Conservation (phyloP, 1,284 basidiomycete species). For the Boletus semigastroideus region DNA sequence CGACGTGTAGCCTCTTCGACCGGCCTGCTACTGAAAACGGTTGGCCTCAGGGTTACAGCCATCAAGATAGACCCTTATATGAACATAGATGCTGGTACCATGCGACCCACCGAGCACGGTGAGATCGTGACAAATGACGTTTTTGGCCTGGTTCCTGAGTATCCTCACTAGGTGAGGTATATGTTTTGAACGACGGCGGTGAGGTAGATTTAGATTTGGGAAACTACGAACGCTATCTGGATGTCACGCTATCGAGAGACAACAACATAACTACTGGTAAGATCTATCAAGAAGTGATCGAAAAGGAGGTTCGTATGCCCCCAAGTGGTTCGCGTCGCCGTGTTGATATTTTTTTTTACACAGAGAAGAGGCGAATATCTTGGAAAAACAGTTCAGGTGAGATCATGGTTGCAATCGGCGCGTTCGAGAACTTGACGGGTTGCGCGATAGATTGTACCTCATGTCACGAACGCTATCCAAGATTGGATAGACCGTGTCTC, state of each 20-base stretch:
- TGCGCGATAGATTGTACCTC: slow-evolving; percentile 83
- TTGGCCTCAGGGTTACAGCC: slow-evolving; percentile 94
- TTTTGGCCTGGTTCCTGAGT: slow-evolving; percentile 16
- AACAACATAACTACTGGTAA: slow-evolving; percentile 99
- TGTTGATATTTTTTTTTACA: slow-evolving; percentile 16
- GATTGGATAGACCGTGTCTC: slow-evolving; percentile 98
- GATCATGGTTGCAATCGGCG: slow-evolving; percentile 10
- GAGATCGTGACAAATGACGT: slow-evolving; percentile 33
- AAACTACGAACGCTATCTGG: slow-evolving; percentile 97
- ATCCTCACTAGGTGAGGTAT: slow-evolving; percentile 81
- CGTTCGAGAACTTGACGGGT: slow-evolving; percentile 5
- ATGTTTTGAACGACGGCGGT: slow-evolving; percentile 97
- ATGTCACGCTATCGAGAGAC: slow-evolving; percentile 91
- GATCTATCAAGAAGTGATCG: slow-evolving; percentile 96
- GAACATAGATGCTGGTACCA: slow-evolving; percentile 99
- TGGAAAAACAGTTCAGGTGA: slow-evolving; percentile 92
- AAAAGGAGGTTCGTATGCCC: slow-evolving; percentile 80
- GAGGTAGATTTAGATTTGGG: slow-evolving; percentile 98
- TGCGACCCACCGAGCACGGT: slow-evolving; percentile 99
- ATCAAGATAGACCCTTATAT: slow-evolving; percentile 99
- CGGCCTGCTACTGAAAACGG: slow-evolving; percentile 92
- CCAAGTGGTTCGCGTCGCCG: slow-evolving; percentile 6
- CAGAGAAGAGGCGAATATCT: slow-evolving; percentile 95
- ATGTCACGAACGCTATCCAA: slow-evolving; percentile 96
- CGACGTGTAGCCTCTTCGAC: slow-evolving; percentile 84